Conservation (phyloP, 768 basidiomycete genomes). For the Filobasidium floriforme region DNA sequence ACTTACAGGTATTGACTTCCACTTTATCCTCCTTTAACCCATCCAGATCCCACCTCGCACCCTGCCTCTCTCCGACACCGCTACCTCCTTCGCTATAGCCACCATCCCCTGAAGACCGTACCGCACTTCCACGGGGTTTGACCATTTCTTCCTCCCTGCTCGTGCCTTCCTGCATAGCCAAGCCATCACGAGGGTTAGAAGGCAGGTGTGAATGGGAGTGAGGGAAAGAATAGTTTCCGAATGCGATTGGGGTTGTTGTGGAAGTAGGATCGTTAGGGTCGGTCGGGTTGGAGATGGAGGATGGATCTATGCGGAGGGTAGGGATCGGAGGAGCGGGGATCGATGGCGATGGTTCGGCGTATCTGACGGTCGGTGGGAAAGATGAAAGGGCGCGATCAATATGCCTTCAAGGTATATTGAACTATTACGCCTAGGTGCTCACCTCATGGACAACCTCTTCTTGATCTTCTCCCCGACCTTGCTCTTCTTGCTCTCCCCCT, state of each 20-base stretch:
- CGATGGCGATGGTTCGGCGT: conserved; percentile 11
- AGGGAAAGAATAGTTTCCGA: conserved; percentile 6
- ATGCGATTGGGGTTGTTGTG: neutral
- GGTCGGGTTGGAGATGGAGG: neutral
- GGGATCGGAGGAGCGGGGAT: conserved; percentile 15
- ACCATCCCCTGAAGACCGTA: conserved; percentile 48
- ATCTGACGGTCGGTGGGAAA: conserved; percentile 4
- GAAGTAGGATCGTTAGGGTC: neutral
- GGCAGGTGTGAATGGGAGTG: neutral
- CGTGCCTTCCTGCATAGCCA: neutral
- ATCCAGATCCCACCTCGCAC: conserved; percentile 52
- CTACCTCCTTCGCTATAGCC: conserved; percentile 47
- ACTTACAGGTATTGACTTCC: conserved; percentile 81
- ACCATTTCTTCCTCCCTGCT: conserved; percentile 21
- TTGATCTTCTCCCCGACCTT: conserved; percentile 80
- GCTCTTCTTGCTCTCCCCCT: conserved; percentile 41
- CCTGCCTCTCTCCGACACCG: conserved; percentile 29
- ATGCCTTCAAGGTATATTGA: neutral
- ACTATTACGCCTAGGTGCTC: conserved; percentile 48
- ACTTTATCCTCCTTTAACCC: conserved; percentile 70
- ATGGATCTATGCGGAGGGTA: neutral
- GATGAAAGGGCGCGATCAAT: neutral
- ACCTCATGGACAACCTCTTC: conserved; percentile 91
- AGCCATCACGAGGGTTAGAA: neutral
- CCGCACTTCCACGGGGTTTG: conserved; percentile 34